Evolutionary conservation across 768 basidiomycete species (phyloP).

Genomic region (Termitomyces heimii): DNA sequence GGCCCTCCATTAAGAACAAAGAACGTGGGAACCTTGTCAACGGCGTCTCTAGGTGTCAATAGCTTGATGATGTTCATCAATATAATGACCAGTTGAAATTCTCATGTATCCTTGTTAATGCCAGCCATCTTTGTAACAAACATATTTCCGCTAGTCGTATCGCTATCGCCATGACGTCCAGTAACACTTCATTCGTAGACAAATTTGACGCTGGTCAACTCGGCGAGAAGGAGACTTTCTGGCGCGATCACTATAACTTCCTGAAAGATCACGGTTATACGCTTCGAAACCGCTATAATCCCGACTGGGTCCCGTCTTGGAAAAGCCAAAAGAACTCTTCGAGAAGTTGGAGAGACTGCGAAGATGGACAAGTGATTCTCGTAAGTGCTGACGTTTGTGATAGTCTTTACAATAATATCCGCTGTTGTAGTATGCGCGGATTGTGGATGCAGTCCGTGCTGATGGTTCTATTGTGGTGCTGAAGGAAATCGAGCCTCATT

Average conservation of each 20-base stretch:
- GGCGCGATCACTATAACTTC: not conserved
- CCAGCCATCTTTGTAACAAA: not conserved
- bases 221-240: not conserved
- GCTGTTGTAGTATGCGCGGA: not conserved
- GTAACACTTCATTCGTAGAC: not conserved
- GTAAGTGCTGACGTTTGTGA: not conserved
- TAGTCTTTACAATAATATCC: not conserved
- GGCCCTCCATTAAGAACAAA: not conserved
- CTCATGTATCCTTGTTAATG: not conserved
- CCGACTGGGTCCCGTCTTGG: not conserved
- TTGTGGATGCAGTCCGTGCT: not conserved
- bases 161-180: not conserved
- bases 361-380: not conserved
- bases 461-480: not conserved
- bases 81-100: not conserved
- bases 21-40: not conserved
- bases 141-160: not conserved
- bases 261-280: not conserved
- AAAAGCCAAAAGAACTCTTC: not conserved
- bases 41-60: not conserved
- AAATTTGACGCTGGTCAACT: not conserved
- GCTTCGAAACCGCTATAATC: not conserved
- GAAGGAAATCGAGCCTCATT: not conserved
- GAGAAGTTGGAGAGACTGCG: not conserved
- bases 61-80: not conserved